Base-by-base conservation (phyloP, 2,329 filamentous ascomycete species). In the Hypoxylon sp. region DNA sequence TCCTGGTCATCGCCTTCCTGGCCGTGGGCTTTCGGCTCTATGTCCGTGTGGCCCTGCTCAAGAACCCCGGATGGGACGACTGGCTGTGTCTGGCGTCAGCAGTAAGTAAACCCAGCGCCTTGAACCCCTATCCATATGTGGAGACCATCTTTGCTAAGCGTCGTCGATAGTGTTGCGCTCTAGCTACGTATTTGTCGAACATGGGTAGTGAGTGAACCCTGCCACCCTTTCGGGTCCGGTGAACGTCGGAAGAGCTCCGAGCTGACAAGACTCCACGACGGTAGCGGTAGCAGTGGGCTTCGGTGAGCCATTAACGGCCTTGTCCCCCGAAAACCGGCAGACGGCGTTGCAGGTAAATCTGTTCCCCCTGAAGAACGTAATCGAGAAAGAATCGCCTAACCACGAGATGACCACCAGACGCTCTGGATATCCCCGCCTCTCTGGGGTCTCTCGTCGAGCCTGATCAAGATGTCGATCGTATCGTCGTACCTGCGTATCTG, bases 361-460 rank as follows among this genome's bases (percentile, higher is more conserved):
- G 11, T 10, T 17, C 27, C 5, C 18, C 33, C 31, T 13, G n/a
- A n/a, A n/a, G n/a, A n/a, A n/a, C n/a, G n/a, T 33, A 11, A 11
- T 8, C 33, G 1, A 24, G 13, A 4, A 18, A 35, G 2, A 18
- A 27, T 21, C 21, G 31, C 43, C 46, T 57, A 49, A 52, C 13
- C 40, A 35, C 2, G n/a, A 3, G n/a, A n/a, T n/a, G n/a, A n/a
- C n/a, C 10, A n/a, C 26, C 3, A 66, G 61, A 61, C 56, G 13
- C 41, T 63, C 8, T 66, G 64, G 64, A 58, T 64, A 26, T 64
- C 61, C 6, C 64, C 64, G 24, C 59, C 62, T 1, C 52, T 64
- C 37, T 66, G 64, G 64, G 62, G 62, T 18, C 51, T 66, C 27
- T 63, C 62, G 4, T 53, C 64, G 1, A 33, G 50, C 2, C 35